A percentile compares a stretch with the other conserved stretches of the same genome.
Evolutionary conservation across 1,284 basidiomycete species (phyloP).

Genomic region (Exobasidium cylindrosporum): DNA sequence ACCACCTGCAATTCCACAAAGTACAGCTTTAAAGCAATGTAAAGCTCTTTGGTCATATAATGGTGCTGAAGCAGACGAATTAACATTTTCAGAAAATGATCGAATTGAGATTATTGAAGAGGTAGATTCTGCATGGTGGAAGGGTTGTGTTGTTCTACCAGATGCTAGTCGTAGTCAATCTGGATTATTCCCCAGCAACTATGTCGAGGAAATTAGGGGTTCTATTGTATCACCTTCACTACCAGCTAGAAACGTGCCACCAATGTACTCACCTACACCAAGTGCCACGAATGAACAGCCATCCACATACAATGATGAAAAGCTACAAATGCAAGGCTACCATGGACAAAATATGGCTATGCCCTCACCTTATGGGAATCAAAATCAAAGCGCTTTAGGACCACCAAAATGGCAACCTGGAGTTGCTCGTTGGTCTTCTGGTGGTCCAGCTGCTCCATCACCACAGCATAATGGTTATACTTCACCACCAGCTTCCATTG

Average conservation of each 20-base stretch:
- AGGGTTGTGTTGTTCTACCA: constrained; percentile 9
- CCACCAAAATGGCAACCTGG: constrained; percentile 10
- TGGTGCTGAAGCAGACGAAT: constrained; percentile 14
- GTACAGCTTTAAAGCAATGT: neutral
- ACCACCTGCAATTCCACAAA: neutral
- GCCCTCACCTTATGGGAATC: constrained; percentile 1
- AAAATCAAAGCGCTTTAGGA: neutral
- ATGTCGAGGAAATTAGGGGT: neutral
- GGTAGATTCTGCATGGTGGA: constrained; percentile 15
- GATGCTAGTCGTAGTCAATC: neutral
- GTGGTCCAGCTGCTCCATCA: neutral
- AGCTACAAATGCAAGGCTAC: neutral
- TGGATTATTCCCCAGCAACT: constrained; percentile 8
- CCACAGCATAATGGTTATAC: neutral
- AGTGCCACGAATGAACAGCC: neutral
- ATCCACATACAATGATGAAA: neutral
- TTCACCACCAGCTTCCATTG: neutral
- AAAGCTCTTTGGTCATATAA: constrained; percentile 17
- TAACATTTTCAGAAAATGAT: constrained; percentile 15
- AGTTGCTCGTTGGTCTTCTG: constrained; percentile 5
- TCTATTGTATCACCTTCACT: neutral
- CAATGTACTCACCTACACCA: neutral
- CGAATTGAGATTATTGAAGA: constrained; percentile 13
- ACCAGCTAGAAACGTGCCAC: neutral
- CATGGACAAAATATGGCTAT: neutral